Evolutionary conservation across 805 yeast genomes (phyloP).

Genomic region (Yamadazyma endophytica): DNA sequence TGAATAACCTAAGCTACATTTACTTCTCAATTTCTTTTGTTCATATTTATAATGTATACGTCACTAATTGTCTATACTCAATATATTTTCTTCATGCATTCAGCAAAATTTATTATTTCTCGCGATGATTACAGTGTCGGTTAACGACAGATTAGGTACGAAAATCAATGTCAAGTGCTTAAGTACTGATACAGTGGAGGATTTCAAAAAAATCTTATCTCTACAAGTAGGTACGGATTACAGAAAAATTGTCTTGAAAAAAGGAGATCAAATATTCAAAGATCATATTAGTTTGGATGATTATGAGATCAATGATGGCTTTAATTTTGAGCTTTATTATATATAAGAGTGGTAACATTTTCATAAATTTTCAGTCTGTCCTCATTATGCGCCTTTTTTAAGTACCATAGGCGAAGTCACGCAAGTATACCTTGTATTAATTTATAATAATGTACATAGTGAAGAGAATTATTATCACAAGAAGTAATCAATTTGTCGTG

Average conservation of each 20-base stretch:
- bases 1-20: too few species aligned
- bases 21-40: too few species aligned
- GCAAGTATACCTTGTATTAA: constrained; percentile 1
- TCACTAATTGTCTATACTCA: background rate
- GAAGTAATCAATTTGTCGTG: constrained; percentile 50
- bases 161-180: constrained; percentile 86
- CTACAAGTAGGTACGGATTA: constrained; percentile 76
- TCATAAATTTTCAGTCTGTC: too few species aligned
- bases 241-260: constrained; percentile 68
- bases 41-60: background rate
- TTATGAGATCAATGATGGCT: constrained; percentile 89
- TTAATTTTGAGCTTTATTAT: constrained; percentile 80
- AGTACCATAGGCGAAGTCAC: background rate
- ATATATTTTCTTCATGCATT: background rate
- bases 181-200: constrained; percentile 81
- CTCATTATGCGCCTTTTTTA: too few species aligned
- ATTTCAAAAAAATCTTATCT: constrained; percentile 79
- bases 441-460: background rate
- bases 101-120: background rate
- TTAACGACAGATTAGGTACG: constrained; percentile 68
- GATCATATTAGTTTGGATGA: constrained; percentile 92
- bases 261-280: constrained; percentile 79
- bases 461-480: constrained; percentile 18
- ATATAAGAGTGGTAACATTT: too few species aligned
- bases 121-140: constrained; percentile 38